Evolutionary conservation across 768 basidiomycete species (phyloP).

Genomic region (Mycena epipterygia): DNA sequence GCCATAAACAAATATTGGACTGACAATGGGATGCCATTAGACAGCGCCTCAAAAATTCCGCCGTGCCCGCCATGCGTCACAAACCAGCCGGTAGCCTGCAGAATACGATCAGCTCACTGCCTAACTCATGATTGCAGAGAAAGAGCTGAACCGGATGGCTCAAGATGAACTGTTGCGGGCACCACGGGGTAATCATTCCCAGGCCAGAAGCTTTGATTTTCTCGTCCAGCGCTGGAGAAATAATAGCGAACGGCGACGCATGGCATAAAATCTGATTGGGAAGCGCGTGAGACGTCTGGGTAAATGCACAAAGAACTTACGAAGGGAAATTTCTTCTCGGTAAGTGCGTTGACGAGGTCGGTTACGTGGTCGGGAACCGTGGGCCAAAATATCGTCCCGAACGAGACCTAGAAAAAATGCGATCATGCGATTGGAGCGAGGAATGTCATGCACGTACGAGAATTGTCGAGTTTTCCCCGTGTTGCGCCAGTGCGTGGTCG

Average conservation of each 20-base stretch:
- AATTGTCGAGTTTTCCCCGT: conserved; percentile 38
- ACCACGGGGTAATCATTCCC: background rate
- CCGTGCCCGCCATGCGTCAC: conserved; percentile 25
- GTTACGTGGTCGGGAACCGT: conserved; percentile 17
- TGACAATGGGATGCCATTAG: conserved; percentile 20
- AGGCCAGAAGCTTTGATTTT: background rate
- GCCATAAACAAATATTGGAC: too few species aligned
- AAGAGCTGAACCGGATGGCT: conserved; percentile 3
- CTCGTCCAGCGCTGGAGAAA: background rate
- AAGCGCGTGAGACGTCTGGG: background rate
- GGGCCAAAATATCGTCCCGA: conserved; percentile 32
- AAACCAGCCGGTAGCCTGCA: conserved; percentile 21
- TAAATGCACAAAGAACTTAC: conserved; percentile 16
- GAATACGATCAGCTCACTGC: background rate
- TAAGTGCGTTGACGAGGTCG: conserved; percentile 29
- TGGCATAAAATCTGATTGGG: conserved; percentile 28
- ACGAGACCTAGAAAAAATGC: background rate
- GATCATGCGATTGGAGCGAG: background rate
- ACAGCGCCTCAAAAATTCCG: conserved; percentile 7
- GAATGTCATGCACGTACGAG: conserved; percentile 27
- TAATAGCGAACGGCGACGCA: conserved; percentile 31
- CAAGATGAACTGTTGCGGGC: conserved; percentile 15
- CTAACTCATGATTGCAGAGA: background rate
- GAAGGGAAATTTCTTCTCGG: conserved; percentile 37
- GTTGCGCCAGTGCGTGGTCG: conserved; percentile 7